phyloP scores from a whole-genome alignment of 257 asterid genomes.

The Nicotiana attenuata region DNA sequence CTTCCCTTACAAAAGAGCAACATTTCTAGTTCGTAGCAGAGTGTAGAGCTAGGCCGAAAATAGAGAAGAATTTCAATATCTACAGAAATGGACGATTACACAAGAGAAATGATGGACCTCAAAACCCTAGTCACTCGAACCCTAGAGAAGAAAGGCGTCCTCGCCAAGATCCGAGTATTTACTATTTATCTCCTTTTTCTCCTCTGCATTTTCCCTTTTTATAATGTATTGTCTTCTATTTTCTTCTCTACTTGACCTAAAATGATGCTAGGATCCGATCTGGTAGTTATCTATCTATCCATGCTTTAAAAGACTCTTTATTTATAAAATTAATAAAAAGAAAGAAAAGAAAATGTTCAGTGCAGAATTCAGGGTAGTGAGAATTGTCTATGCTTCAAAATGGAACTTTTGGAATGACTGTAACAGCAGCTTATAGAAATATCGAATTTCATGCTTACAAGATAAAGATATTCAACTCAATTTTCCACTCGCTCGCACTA shows the following conservation, averaged over 20 bases:
- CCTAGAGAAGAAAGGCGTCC: conserved; percentile 98
- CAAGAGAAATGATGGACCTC: conserved; percentile 99
- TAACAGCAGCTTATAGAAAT: background rate
- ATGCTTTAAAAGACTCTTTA: no score
- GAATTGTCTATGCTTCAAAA: background rate
- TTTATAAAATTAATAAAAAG: no score
- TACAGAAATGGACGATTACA: conserved; percentile 65
- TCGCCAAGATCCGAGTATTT: conserved; percentile 97
- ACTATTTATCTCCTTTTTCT: background rate
- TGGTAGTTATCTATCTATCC: background rate
- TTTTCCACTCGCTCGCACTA: background rate
- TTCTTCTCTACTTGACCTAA: background rate
- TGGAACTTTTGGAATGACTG: background rate
- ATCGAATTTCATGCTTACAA: background rate
- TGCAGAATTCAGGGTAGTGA: background rate
- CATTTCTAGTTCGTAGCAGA: background rate
- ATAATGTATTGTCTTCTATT: background rate
- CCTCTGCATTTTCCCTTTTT: background rate
- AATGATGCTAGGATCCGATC: background rate
- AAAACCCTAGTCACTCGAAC: conserved; percentile 96
- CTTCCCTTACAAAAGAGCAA: background rate
- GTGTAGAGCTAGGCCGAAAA: background rate
- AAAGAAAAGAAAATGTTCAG: background rate
- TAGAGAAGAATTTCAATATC: background rate
- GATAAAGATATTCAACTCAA: background rate